Conservation (phyloP, 441 rosid genomes). For the Populus hybrid region DNA sequence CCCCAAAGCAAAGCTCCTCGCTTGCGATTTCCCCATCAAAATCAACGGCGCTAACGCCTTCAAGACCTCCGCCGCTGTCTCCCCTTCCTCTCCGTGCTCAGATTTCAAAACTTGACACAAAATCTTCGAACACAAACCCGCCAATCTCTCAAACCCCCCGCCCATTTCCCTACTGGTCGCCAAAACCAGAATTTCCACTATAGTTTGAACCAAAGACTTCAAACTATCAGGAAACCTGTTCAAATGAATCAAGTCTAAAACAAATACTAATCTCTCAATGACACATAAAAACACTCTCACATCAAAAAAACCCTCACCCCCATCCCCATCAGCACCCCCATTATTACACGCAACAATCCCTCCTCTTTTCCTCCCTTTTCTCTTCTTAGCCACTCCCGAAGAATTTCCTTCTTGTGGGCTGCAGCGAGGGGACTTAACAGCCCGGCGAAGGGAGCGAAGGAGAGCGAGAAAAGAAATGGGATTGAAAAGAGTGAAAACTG, state of each 20-base stretch:
- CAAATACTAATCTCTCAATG: constrained; percentile 49
- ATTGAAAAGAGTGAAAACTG: constrained; percentile 73
- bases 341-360: background rate
- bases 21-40: constrained; percentile 60
- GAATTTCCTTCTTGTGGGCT: constrained; percentile 6
- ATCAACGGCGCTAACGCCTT: constrained; percentile 61
- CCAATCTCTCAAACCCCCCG: constrained; percentile 32
- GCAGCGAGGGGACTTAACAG: constrained; percentile 38
- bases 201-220: constrained; percentile 64
- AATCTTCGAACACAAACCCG: constrained; percentile 49
- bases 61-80: constrained; percentile 64
- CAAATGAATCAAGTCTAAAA: constrained; percentile 61
- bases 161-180: constrained; percentile 28
- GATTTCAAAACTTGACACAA: constrained; percentile 48
- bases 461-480: constrained; percentile 71
- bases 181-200: constrained; percentile 53
- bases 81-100: constrained; percentile 62
- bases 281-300: constrained; percentile 37
- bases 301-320: constrained; percentile 29
- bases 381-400: constrained; percentile 17
- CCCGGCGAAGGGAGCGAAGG: constrained; percentile 69
- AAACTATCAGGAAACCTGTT: constrained; percentile 76
- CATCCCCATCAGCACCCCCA: constrained; percentile 5
- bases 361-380: constrained; percentile 11
- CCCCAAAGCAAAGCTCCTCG: constrained; percentile 59